Evolutionary conservation across 2,329 filamentous ascomycete species (phyloP), one percentile per base, ranked within the genome.

Genomic region (Trichoderma citrinoviride): DNA sequence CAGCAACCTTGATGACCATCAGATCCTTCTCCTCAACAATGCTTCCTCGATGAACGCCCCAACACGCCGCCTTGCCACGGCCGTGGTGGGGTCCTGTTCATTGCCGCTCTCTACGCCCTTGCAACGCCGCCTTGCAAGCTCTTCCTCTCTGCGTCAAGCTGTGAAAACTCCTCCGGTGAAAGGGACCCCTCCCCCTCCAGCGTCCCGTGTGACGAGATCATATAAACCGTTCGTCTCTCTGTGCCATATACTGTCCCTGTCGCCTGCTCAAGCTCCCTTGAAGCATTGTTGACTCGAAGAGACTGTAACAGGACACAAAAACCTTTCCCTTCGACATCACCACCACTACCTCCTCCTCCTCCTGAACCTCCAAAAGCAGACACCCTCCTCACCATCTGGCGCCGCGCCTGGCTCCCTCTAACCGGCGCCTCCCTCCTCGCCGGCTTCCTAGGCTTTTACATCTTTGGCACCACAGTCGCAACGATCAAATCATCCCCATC

Each of bases 361-460:
- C 71, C 70, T 23, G 65, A 70, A 12, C 70, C 70, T 40, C 68
- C 68, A 14, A 65, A 71, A 61, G 67, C 68, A 61, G 73, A 77
- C 64, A 77, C 76, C 53, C 71, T 78, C 67, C 73, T 74, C 61
- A 69, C 71, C 61, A 71, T 78, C 65, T 77, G 69, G 75, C 76
- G 70, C 73, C 75, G 68, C 73, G 77, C 77, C 68, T 81, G 73
- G 77, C 70, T 78, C 21, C 78, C 79, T 10, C 77, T 85, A 29
- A 77, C 81, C 65, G 81, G 81, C 55, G 78, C 79, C 65, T 79
- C 81, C 64, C 72, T 81, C 67, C 71, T 77, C n/a, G 78, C 81
- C 12, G 75, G 79, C 17, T 76, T 78, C 50, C 72, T 84, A n/a
- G 80, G 81, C 67, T 78, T 79, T 71, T 84, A 83, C 75, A 74